Evolutionary conservation across 2,329 filamentous ascomycete species (phyloP).

Genomic region (Neofusicoccum laricinum): DNA sequence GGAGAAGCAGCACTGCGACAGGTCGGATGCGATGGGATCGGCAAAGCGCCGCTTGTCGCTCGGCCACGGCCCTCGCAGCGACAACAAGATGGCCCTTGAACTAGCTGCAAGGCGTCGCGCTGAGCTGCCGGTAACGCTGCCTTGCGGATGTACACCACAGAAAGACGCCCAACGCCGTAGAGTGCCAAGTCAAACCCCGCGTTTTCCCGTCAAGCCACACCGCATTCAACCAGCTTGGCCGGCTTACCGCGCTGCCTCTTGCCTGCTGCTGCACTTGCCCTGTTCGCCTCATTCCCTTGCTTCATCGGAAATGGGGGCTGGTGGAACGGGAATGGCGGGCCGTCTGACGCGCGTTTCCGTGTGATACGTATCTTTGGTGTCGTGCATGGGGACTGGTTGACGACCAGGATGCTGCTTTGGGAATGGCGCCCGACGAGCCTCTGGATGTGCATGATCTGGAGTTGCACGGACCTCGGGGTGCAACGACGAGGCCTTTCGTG

Average conservation of each 20-base stretch:
- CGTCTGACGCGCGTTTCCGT: not conserved
- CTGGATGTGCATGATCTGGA: not conserved
- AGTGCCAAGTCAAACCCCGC: constrained; percentile 13
- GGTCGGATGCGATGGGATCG: too few species aligned
- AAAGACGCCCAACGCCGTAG: not conserved
- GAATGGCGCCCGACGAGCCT: not conserved
- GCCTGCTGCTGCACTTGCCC: not conserved
- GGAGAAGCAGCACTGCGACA: too few species aligned
- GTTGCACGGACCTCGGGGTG: not conserved
- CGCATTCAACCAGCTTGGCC: constrained; percentile 14
- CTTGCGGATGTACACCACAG: too few species aligned
- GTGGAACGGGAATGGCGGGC: not conserved
- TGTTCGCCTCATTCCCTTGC: not conserved
- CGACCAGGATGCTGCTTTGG: not conserved
- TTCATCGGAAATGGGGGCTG: not conserved
- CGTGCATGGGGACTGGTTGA: not conserved
- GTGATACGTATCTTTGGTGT: not conserved
- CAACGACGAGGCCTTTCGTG: too few species aligned
- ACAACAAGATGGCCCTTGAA: too few species aligned
- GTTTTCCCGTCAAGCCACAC: constrained; percentile 11
- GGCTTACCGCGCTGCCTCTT: not conserved
- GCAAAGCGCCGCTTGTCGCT: too few species aligned
- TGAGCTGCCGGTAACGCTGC: too few species aligned
- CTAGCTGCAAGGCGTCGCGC: too few species aligned
- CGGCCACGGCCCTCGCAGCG: too few species aligned